Base-by-base conservation (phyloP, 1,284 basidiomycete species). In the Fomitiporia mediterranea region DNA sequence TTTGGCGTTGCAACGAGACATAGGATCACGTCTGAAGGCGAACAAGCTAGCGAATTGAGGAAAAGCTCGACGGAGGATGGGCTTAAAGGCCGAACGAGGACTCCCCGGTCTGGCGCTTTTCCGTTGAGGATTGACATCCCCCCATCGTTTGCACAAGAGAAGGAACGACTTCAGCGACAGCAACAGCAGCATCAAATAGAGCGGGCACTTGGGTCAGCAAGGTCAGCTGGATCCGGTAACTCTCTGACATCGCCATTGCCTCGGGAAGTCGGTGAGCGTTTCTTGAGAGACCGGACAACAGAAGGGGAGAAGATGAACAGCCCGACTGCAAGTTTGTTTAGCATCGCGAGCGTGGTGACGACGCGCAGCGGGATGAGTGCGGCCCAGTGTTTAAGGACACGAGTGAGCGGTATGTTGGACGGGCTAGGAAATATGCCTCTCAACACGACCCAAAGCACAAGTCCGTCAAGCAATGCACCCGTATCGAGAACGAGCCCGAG, bases 251-350 rank as follows among this genome's bases (percentile, higher is more conserved):
- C 54, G 8, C 46, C 54, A 15, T 37, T 28, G 19, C 37, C 34
- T 3, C 17, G 39, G 8, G 47, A 35, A 38, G 28, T 32, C 13
- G 42, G 34, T 19, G 56, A 46, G 30, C 43, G 56, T 37, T 21
- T 27, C 15, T n/a, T 44, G 38, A 23, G n/a, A 15, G 30, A 51
- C 15, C 13, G 44, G 28, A 23, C 30, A 17, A 6, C 17, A 15
- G 37, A 37, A 4, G 38, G 56, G 19, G 51, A 32, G 11, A 46
- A 21, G 43, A 17, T 23, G 43, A 52, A 35, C 8, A 58, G 56
- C 34, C 56, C 56, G 35, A 58, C 56, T 23, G 51, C 37, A 23
- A 58, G 56, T 27, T 17, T 54, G 34, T 58, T 50, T 28, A 54
- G 51, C 32, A 37, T 54, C n/a, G 50, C 49, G 30, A 51, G 39